These are phyloP conservation scores for Termitomyces sp. DNA, from an alignment of 768 basidiomycete genomes.

Conservation along the genomic window DNA sequence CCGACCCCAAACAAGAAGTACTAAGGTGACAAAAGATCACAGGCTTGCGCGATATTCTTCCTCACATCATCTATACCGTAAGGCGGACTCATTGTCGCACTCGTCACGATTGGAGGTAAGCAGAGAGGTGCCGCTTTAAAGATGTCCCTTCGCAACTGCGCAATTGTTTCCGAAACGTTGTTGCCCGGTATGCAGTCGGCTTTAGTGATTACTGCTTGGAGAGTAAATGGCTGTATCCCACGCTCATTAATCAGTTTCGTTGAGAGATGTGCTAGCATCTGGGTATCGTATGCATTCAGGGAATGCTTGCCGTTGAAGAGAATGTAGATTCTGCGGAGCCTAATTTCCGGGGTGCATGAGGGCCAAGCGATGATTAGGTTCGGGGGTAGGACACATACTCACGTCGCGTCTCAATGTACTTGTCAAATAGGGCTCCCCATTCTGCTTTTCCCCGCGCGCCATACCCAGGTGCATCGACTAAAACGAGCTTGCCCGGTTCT, in stretches of 20 bases:
- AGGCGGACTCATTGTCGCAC: conserved; percentile 38
- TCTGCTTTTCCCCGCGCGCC: conserved; percentile 67
- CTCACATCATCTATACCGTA: conserved; percentile 57
- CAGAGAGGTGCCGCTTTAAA: conserved; percentile 55
- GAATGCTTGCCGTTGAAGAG: conserved; percentile 67
- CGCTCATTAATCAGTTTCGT: conserved; percentile 31
- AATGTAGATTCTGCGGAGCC: conserved; percentile 67
- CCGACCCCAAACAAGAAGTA: background rate
- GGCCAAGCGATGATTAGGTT: background rate
- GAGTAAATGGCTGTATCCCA: conserved; percentile 42
- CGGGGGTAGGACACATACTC: conserved; percentile 39
- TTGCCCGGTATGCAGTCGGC: conserved; percentile 44
- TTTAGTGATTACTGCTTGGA: conserved; percentile 75
- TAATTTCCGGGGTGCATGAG: conserved; percentile 20
- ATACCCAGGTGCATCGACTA: conserved; percentile 83
- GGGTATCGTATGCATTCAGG: conserved; percentile 47
- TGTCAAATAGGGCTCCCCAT: conserved; percentile 69
- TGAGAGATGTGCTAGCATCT: conserved; percentile 58
- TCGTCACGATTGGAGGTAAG: conserved; percentile 60
- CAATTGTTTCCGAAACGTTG: conserved; percentile 29
- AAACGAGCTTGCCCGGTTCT: conserved; percentile 51
- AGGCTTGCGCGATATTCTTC: conserved; percentile 55
- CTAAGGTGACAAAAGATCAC: conserved; percentile 29
- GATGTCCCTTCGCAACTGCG: conserved; percentile 44
- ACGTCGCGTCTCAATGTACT: conserved; percentile 55